A percentile compares a stretch with the other conserved stretches of the same genome.
Conservation (phyloP, 768 basidiomycete genomes). For the Russula ochroleuca region DNA sequence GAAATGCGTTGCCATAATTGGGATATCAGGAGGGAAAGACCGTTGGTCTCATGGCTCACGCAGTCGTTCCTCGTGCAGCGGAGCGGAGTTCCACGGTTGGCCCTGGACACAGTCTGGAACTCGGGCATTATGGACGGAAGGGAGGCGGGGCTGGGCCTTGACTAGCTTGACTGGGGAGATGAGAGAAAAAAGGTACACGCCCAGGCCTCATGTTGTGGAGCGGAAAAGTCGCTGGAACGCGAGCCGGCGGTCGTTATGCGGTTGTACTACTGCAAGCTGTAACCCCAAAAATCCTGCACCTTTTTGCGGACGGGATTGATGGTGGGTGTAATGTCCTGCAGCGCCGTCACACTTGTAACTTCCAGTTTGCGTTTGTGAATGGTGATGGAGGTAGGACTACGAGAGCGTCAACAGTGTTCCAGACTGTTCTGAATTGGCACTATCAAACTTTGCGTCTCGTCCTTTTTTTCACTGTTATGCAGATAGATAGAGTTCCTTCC, state of each 20-base stretch:
- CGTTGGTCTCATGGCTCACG: neutral
- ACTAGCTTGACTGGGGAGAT: neutral
- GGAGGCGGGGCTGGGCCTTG: neutral
- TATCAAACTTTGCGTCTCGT: neutral
- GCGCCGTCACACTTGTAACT: neutral
- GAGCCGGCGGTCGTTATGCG: constrained; percentile 16
- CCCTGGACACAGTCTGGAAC: constrained; percentile 10
- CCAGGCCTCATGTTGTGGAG: constrained; percentile 25
- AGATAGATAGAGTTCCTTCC: neutral
- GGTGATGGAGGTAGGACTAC: neutral
- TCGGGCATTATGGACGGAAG: neutral
- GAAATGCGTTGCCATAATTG: neutral
- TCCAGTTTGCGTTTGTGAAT: neutral
- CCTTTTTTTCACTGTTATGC: neutral
- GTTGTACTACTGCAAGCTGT: neutral
- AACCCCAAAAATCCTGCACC: neutral
- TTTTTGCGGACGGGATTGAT: neutral
- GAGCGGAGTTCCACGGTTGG: neutral
- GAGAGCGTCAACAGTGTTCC: neutral
- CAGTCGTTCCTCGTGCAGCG: no score
- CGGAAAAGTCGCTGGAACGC: constrained; percentile 25
- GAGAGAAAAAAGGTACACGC: constrained; percentile 17
- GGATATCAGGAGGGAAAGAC: constrained; percentile 1
- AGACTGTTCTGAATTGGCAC: neutral
- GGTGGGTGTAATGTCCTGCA: neutral